Evolutionary conservation across 1,284 basidiomycete species (phyloP), one percentile per base, ranked within the genome.

Genomic region (Marasmius tenuissimus): DNA sequence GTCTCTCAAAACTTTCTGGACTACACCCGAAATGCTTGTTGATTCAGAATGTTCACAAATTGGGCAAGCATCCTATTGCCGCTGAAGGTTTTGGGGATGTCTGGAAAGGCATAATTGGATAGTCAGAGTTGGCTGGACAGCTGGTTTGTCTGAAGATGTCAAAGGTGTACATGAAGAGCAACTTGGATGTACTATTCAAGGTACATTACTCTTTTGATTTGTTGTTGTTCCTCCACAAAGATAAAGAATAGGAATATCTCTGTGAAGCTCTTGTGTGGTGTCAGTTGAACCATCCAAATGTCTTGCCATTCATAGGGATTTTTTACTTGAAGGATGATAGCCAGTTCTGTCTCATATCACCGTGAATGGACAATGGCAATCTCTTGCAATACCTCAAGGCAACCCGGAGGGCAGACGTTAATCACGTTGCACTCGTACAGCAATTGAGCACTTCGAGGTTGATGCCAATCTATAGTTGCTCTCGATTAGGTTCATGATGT

Each of bases 361-460:
- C 71, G 2, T 79, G 73, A 67, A 75, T 75, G 69, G 67, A 66
- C 37, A 71, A 74, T 47, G 77, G 78, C 6, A 72, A 74, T 58
- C 62, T 80, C 37, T 64, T 60, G 12, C 34, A 63, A 5, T 71
- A 70, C 64, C 63, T 80, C 35, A 59, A 49, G 18, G 45, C 22
- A 10, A 52, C 59, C 35, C 56, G 69, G 8, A 11, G 14, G 4
- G n/a, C 27, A 1, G 27, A 65, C 35, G 67, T 38, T 35, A 62
- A 72, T 58, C 66, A 68, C 63, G 67, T 42, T 45, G 58, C 35
- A 6, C 53, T 75, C 61, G 71, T 75, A 58, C 45, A 16, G 14
- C 39, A 9, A 16, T 14, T 18, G 6, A 16, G 6, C 6, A 14
- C 20, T 18, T 45, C 20, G 42, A 16, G n/a, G n/a, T n/a, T n/a